These are phyloP conservation scores for Yamadazyma phyllophila DNA, from an alignment of 805 yeast genomes.

Conservation along the genomic window DNA sequence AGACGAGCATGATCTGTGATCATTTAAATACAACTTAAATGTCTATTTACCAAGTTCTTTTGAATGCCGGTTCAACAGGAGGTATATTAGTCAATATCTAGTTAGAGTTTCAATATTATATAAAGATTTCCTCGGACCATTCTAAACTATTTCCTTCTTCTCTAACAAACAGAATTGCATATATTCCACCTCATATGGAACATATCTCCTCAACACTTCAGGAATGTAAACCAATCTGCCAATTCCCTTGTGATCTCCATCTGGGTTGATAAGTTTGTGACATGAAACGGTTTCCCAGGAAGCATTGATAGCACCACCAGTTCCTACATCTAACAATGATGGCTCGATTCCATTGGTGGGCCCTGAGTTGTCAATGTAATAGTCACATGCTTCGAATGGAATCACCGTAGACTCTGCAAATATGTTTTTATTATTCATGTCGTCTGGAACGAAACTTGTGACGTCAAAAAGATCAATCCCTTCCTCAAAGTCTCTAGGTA, in stretches of 20 bases:
- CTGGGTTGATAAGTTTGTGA: conserved; percentile 51
- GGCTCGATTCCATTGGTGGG: conserved; percentile 41
- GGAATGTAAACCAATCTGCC: conserved; percentile 58
- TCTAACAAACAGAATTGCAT: conserved; percentile 49
- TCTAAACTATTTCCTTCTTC: not conserved
- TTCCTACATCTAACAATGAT: conserved; percentile 21
- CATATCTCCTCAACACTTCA: conserved; percentile 16
- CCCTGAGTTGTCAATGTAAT: conserved; percentile 56
- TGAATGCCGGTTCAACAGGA: not conserved
- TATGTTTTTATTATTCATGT: conserved; percentile 73
- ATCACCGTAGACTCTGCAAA: conserved; percentile 61
- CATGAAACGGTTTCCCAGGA: conserved; percentile 53
- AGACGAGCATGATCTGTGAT: conserved; percentile 2
- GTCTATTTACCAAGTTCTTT: not conserved
- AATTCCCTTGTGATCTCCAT: conserved; percentile 49
- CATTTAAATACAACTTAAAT: not conserved
- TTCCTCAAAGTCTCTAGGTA: conserved; percentile 84
- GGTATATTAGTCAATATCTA: not conserved
- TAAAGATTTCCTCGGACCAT: not conserved
- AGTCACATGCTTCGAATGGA: conserved; percentile 57
- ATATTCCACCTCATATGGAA: conserved; percentile 39
- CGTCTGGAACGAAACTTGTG: conserved; percentile 53
- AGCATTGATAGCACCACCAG: conserved; percentile 4
- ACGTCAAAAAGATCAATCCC: conserved; percentile 12
- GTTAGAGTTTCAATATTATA: conserved; percentile 4